These are phyloP conservation scores for Nicotiana sylvestris DNA, from an alignment of 257 asterid species.

Conservation along the genomic window DNA sequence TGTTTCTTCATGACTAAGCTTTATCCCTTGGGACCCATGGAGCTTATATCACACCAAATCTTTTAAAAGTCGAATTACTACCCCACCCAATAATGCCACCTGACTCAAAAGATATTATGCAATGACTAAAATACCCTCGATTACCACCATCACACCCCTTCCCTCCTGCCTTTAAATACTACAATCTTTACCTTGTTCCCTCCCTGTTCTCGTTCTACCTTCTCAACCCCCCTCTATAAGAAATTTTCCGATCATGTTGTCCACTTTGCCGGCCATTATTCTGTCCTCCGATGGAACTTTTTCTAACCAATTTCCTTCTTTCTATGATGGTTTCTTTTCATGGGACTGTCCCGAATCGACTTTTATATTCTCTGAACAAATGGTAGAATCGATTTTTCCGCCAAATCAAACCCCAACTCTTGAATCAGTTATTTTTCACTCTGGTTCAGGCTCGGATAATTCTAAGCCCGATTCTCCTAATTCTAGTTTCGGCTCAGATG, in stretches of 20 bases:
- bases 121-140: conserved; percentile 38
- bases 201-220: conserved; percentile 55
- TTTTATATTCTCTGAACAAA: conserved; percentile 16
- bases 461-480: conserved; percentile 12
- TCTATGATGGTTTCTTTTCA: conserved; percentile 39
- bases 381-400: conserved; percentile 10
- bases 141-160: conserved; percentile 19
- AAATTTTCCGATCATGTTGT: conserved; percentile 47
- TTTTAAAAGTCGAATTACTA: conserved; percentile 20
- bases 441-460: conserved; percentile 33
- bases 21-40: conserved; percentile 27
- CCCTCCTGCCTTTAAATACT: conserved; percentile 46
- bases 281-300: conserved; percentile 26
- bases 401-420: conserved; percentile 10
- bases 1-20: conserved; percentile 81
- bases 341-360: conserved; percentile 43
- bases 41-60: neutral
- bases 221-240: conserved; percentile 15
- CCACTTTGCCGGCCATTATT: conserved; percentile 39
- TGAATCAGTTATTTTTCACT: conserved; percentile 45
- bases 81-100: conserved; percentile 52
- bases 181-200: conserved; percentile 30
- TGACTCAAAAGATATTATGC: conserved; percentile 52
- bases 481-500: conserved; percentile 27
- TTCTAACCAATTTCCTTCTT: conserved; percentile 28